Percentiles rank a stretch among this genome's conserved stretches.
Evolutionary conservation across 352 stramenopile genomes (phyloP).

Genomic region (Sclerospora graminicola): DNA sequence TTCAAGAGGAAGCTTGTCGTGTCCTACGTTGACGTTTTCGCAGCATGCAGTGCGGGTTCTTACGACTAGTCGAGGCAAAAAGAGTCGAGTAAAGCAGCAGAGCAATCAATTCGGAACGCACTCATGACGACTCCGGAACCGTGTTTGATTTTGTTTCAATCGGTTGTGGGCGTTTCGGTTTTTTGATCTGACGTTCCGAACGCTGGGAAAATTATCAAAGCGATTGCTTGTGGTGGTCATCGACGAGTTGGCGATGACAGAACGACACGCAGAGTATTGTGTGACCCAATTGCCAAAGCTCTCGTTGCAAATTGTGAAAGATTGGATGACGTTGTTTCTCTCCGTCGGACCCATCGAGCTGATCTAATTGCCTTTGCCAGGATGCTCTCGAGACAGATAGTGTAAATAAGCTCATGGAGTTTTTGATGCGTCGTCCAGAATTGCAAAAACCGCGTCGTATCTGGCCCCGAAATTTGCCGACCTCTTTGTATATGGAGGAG

Average conservation of each 20-base stretch:
- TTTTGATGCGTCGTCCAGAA: no score
- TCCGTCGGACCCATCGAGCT: no score
- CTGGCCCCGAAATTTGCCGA: no score
- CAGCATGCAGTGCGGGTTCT: constrained; percentile 61
- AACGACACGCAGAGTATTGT: no score
- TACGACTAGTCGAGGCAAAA: no score
- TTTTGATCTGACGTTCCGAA: constrained; percentile 53
- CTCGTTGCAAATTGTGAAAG: constrained; percentile 61
- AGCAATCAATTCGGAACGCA: no score
- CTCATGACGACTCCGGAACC: constrained; percentile 34
- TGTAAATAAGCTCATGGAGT: constrained; percentile 57
- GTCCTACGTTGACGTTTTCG: constrained; percentile 53
- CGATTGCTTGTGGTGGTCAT: no score
- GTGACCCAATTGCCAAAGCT: constrained; percentile 37
- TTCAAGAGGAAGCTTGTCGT: constrained; percentile 24
- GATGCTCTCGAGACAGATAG: constrained; percentile 52
- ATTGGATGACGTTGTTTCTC: constrained; percentile 52
- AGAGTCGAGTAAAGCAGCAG: no score
- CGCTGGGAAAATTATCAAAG: constrained; percentile 60
- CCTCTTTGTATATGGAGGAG: no score
- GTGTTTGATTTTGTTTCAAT: constrained; percentile 41
- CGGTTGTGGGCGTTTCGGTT: constrained; percentile 38
- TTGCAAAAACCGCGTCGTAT: no score
- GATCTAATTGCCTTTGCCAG: constrained; percentile 41
- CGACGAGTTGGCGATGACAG: no score